Base-by-base conservation (phyloP, 2,329 filamentous ascomycete genomes). In the Cercospora zeae-maydis region DNA sequence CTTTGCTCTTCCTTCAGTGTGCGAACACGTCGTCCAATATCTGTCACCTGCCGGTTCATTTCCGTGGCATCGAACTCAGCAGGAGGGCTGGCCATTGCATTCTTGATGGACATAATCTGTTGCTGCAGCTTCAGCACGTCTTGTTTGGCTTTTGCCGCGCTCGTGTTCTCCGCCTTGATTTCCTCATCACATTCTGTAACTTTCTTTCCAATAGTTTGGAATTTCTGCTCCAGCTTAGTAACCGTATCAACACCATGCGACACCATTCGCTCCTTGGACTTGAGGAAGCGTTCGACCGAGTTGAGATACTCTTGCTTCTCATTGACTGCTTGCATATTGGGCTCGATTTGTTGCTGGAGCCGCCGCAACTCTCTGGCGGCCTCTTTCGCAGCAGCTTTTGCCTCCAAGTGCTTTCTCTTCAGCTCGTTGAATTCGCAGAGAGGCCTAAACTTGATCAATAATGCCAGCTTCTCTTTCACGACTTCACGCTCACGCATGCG, bases 401-500 rank as follows among this genome's bases (percentile, higher is more conserved):
- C 79, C 8, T 82, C 79, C 0, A 74, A 72, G 47, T 82, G 77
- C 5, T 78, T 77, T 0, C 73, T 68, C 51, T 83, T 82, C 1
- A 85, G 80, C 31, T 84, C 79, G 33, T 80, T 80, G 71, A 91
- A 93, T 65, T 84, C 80, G 19, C 89, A 83, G 37, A 92, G 79
- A 0, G 89, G 86, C 39, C 87, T 83, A 27, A 86, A 83, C 36
- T 83, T 84, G 66, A 89, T 81, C 51, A 96, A 81, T 52, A 88
- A 81, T 27, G 83, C 78, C 4, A 93, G 82, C 61, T 84, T 85
- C 58, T 84, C 79, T 70, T 88, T 80, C 55, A 92, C 85, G 58
- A 85, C 82, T 60, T 88, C 85, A 62, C 92, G 86, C 74, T 98
- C 89, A 54, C 86, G 85, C 71, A 95, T 83, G 66, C 91, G 87